These are phyloP conservation scores for Lagenaria siceraria DNA, from an alignment of 306 rosid genomes.

Conservation along the genomic window DNA sequence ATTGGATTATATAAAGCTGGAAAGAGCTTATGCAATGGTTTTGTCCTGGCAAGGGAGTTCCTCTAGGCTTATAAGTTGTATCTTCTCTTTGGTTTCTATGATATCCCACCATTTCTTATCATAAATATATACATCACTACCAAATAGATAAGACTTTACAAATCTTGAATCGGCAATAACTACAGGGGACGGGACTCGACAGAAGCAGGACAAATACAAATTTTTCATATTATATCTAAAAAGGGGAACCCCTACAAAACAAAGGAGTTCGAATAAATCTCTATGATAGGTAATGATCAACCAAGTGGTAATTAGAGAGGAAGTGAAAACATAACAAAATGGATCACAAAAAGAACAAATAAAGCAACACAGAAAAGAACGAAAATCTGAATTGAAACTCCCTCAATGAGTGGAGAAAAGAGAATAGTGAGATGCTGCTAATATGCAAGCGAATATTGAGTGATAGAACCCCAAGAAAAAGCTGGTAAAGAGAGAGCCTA, in stretches of 20 bases:
- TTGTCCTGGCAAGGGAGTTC: neutral
- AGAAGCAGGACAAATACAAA: neutral
- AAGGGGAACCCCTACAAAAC: neutral
- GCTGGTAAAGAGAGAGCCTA: no score
- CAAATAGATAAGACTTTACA: neutral
- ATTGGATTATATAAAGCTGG: neutral
- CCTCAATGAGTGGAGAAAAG: no score
- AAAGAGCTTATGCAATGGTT: neutral
- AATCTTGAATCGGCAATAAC: neutral
- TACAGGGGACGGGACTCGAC: neutral
- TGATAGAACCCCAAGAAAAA: no score
- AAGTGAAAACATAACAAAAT: neutral
- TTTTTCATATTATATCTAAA: neutral
- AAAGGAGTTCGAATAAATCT: neutral
- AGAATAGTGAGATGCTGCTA: no score
- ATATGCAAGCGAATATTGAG: no score
- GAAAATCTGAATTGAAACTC: no score
- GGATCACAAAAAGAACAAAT: no score
- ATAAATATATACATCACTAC: neutral
- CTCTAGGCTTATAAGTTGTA: neutral
- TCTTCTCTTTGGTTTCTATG: neutral
- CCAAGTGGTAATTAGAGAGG: neutral
- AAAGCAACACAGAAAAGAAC: no score
- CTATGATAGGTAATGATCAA: neutral
- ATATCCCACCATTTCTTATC: neutral